phyloP scores from a whole-genome alignment of 495 filamentous ascomycete genomes.

The Penicillium flavigenum region DNA sequence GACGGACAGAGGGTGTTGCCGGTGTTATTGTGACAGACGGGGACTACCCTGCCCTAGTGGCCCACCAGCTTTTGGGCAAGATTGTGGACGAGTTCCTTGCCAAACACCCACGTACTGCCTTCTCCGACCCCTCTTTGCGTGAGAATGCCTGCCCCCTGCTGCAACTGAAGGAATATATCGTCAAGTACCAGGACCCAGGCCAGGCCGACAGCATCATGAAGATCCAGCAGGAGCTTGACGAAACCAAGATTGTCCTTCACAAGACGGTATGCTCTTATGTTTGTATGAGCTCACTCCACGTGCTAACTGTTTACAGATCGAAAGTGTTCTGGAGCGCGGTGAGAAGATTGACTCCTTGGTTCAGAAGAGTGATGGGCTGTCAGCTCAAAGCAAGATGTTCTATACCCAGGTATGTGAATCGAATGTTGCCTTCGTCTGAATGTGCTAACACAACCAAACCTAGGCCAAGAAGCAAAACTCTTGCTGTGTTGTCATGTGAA shows the following conservation, averaged over 20 bases:
- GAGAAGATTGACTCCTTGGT: constrained; percentile 92
- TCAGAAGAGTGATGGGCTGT: constrained; percentile 82
- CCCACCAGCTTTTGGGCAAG: constrained; percentile 92
- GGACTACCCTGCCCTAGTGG: constrained; percentile 85
- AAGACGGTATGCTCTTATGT: constrained; percentile 59
- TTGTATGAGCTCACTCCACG: not conserved
- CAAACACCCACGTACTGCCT: constrained; percentile 68
- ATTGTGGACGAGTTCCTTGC: constrained; percentile 90
- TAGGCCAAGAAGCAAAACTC: constrained; percentile 96
- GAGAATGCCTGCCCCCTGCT: constrained; percentile 55
- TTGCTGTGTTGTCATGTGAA: constrained; percentile 80
- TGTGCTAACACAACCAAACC: constrained; percentile 16
- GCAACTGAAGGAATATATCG: constrained; percentile 74
- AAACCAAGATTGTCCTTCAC: constrained; percentile 96
- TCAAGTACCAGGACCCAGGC: constrained; percentile 84
- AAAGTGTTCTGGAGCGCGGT: constrained; percentile 75
- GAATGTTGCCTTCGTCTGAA: not conserved
- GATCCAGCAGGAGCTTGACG: constrained; percentile 95
- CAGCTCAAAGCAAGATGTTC: constrained; percentile 93
- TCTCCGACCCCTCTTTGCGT: constrained; percentile 49
- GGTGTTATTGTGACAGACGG: constrained; percentile 88
- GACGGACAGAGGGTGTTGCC: constrained; percentile 79
- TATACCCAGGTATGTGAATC: constrained; percentile 65
- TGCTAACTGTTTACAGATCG: constrained; percentile 49
- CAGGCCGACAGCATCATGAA: constrained; percentile 89